Percentiles rank a stretch among this genome's conserved stretches.
Evolutionary conservation across 495 filamentous ascomycete species (phyloP).

Genomic region (Alectoria sarmentosa): DNA sequence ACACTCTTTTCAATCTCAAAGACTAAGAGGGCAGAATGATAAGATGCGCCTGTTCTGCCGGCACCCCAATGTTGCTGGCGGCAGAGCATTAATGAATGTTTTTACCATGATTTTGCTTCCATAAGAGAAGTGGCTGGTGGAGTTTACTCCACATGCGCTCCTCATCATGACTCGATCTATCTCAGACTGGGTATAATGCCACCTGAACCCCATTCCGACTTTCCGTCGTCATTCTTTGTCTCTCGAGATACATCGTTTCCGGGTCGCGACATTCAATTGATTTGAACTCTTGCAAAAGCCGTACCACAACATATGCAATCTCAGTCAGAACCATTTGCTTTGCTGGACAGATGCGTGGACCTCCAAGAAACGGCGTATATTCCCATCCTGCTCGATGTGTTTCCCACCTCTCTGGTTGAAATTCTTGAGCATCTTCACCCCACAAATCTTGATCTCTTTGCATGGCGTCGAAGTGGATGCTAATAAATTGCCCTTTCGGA

Average conservation of each 20-base stretch:
- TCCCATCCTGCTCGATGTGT: constrained; percentile 41
- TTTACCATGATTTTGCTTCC: no score
- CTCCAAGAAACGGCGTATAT: constrained; percentile 57
- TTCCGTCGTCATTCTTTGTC: neutral
- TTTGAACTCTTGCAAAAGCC: constrained; percentile 34
- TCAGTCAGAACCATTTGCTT: constrained; percentile 56
- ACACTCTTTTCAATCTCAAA: no score
- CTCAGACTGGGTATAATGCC: no score
- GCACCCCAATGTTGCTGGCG: no score
- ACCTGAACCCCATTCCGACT: neutral
- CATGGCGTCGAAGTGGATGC: no score
- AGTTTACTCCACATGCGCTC: no score
- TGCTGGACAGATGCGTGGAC: constrained; percentile 49
- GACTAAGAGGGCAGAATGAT: no score
- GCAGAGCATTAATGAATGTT: no score
- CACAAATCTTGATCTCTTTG: constrained; percentile 23
- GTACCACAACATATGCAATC: constrained; percentile 46
- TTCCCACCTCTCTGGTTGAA: constrained; percentile 23
- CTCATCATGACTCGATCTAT: no score
- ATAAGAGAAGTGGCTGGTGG: no score
- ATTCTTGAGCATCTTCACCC: constrained; percentile 30
- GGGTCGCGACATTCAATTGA: constrained; percentile 27
- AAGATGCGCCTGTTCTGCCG: no score
- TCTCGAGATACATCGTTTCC: neutral
- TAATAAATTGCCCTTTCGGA: constrained; percentile 28